Percentiles rank a stretch among this genome's conserved stretches.
Conservation (phyloP, 106 monocot species). For the Alisma plantagoaquatica region DNA sequence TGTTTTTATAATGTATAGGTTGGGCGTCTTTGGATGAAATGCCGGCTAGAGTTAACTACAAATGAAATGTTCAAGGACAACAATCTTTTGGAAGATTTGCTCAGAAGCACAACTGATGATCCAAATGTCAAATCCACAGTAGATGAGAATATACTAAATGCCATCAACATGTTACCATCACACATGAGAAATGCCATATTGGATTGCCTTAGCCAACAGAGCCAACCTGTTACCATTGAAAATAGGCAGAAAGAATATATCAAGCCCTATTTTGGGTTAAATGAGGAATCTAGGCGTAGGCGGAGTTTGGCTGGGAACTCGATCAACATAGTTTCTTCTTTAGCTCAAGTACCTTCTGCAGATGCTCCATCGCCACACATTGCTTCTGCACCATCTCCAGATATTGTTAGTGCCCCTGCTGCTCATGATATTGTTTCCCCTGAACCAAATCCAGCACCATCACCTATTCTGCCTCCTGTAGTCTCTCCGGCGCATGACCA, state of each 20-base stretch:
- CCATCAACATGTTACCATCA: not conserved
- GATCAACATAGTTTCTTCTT: too few relatives aligned
- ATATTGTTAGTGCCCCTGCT: not conserved
- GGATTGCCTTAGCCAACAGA: slow-evolving; percentile 22
- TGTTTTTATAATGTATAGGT: too few relatives aligned
- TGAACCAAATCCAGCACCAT: slow-evolving; percentile 4
- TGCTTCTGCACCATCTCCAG: slow-evolving; percentile 9
- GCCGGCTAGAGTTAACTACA: too few relatives aligned
- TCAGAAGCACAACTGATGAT: slow-evolving; percentile 9
- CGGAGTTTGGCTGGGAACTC: too few relatives aligned
- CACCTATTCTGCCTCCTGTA: slow-evolving; percentile 1
- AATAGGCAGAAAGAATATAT: slow-evolving; percentile 11
- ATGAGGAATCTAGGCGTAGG: too few relatives aligned
- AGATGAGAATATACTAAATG: slow-evolving; percentile 2
- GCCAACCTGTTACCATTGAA: not conserved
- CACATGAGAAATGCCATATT: slow-evolving; percentile 8
- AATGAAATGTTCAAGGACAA: too few relatives aligned
- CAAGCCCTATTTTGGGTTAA: slow-evolving; percentile 7
- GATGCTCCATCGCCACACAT: slow-evolving; percentile 23
- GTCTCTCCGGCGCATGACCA: slow-evolving; percentile 1
- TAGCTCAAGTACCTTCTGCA: too few relatives aligned
- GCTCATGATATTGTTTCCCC: too few relatives aligned
- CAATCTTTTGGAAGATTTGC: slow-evolving; percentile 6
- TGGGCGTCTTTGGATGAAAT: too few relatives aligned
- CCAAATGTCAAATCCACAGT: not conserved